Evolutionary conservation across 805 yeast genomes (phyloP).

Genomic region (Schwanniomyces pseudopolymorphus): DNA sequence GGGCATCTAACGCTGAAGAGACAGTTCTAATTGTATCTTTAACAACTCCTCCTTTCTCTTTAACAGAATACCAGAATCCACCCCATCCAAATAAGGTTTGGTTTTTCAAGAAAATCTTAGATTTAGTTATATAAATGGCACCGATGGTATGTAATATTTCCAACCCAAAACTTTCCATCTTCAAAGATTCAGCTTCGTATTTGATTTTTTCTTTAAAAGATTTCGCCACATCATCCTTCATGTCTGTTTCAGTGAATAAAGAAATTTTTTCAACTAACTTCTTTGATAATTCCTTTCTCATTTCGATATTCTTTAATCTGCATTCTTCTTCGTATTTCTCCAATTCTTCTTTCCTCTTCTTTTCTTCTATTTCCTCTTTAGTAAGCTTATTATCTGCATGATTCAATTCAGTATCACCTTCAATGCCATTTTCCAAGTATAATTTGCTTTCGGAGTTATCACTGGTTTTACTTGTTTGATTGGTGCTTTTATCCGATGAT

Average conservation of each 20-base stretch:
- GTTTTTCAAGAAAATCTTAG: slow-evolving; percentile 61
- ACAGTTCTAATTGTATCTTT: slow-evolving; percentile 72
- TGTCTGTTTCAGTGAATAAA: slow-evolving; percentile 43
- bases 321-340: slow-evolving; percentile 79
- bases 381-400: slow-evolving; percentile 26
- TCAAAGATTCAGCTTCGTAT: slow-evolving; percentile 80
- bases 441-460: slow-evolving; percentile 8
- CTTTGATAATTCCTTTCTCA: slow-evolving; percentile 59
- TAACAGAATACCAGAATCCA: slow-evolving; percentile 66
- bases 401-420: slow-evolving; percentile 6
- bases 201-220: slow-evolving; percentile 62
- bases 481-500: background rate
- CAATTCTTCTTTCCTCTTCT: slow-evolving; percentile 47
- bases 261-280: slow-evolving; percentile 51
- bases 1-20: slow-evolving; percentile 76
- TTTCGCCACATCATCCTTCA: slow-evolving; percentile 41
- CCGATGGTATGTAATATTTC: slow-evolving; percentile 79
- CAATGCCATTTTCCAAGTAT: slow-evolving; percentile 12
- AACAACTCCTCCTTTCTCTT: slow-evolving; percentile 72
- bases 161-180: slow-evolving; percentile 82
- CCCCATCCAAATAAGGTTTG: slow-evolving; percentile 65
- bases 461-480: background rate
- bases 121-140: slow-evolving; percentile 63
- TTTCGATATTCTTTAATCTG: slow-evolving; percentile 60
- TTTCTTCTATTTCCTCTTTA: slow-evolving; percentile 42